Evolutionary conservation across 495 filamentous ascomycete genomes (phyloP), one percentile per base, ranked within the genome.

Genomic region (Melanomma pulvis-pyrius): DNA sequence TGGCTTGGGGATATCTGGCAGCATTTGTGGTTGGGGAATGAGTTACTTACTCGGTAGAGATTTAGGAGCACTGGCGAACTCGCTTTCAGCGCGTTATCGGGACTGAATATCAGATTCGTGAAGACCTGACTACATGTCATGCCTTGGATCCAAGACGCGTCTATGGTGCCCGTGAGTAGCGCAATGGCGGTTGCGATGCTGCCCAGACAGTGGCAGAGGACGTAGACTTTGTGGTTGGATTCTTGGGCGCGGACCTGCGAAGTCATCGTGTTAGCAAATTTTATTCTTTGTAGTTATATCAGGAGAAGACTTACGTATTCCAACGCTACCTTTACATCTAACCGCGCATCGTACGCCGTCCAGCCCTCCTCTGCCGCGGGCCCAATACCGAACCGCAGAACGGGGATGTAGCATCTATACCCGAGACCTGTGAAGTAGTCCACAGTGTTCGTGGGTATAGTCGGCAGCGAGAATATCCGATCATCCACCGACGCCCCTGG

Each of bases 201-300:
- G 50, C 88, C 88, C 77, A 85, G 85, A 73, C 88, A 91, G 73
- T 91, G 88, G 15, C 82, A 80, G 57, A 90, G 78, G 11, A 82
- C 82, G 74, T 91, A 90, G 36, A 80, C 74, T 17, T 81, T 79
- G 8, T 70, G 47, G 15, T 65, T 65, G 29, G 52, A 9, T 19
- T 74, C 75, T 4, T 74, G 48, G 13, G 71, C 58, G 1, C 82
- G 82, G 59, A 36, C 32, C 32, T 36, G 32, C 13, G 13, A 6
- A 13, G 32, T 6, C 13, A 36, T 6, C 6, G 6, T 6, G 32
- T 36, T 36, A 36, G 32, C 32, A 36, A 36, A 6, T 36, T 36
- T 13, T 6, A 13, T 36, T 36, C 6, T 36, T 36, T 6, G 6
- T 36, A 36, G 32, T 6, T 36, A 13, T 6, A 13, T 36, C 32